Base-by-base conservation (phyloP, 2,329 filamentous ascomycete species). In the Cladorrhinum sp. region DNA sequence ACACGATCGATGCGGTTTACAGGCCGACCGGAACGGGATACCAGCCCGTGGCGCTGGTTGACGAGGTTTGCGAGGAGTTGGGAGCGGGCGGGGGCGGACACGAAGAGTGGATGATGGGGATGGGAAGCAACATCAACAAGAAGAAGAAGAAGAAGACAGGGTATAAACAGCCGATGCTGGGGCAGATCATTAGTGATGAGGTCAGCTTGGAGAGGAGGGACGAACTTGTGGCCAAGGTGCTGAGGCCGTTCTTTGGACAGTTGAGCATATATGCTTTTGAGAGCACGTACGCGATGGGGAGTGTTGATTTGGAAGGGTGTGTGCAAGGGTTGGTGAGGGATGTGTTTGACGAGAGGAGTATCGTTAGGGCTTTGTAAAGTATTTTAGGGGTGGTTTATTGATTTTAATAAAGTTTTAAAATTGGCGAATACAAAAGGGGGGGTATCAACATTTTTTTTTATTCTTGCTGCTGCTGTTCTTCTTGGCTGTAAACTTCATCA, bases 1-100 rank as follows among this genome's bases (percentile, higher is more conserved):
- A 99, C 74, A 98, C 94, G 14, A 93, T 97, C 65, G 95, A 99
- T 69, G 93, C 95, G 1, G 90, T 99, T 33, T 96, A 99, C 75
- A 87, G 90, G 12, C 87, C 91, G 0, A 77, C 85, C 14, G 78
- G 80, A 56, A 77, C 36, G 4, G 55, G 57, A 16, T 88, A 88
- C 76, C 82, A 86, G 62, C 83, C 91, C 1, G 79, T 90, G 2
- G 91, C 91, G 2, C 82, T 98, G 4, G 89, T 90, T 0, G 95
- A 98, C 68, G 90, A 95, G 69, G 80, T 96, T 8, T 89, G 91
- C 0, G 91, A 96, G 66, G 87, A 88, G 59, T 79, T 96, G 12
- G 79, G 77, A 42, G 74, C 75, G 1, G 30, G 57, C 20, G 55
- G 67, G 68, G 58, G 73, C 70, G 30, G 49, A 72, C 1, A 72